These are phyloP conservation scores for Geotrichum bryndzae DNA, from an alignment of 1,139 yeast species.

Conservation along the genomic window DNA sequence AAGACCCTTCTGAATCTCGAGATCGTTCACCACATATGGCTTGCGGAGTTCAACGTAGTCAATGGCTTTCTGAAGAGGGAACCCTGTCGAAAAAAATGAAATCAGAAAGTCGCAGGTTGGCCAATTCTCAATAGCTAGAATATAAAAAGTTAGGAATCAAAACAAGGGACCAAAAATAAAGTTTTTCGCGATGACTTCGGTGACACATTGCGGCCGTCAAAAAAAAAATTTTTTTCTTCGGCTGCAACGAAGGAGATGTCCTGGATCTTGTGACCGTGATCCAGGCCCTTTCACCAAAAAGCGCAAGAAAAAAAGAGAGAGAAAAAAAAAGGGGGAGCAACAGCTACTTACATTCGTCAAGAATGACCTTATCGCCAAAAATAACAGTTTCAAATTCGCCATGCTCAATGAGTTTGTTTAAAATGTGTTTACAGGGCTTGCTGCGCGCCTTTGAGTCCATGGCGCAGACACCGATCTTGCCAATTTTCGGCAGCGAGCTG, in stretches of 20 bases:
- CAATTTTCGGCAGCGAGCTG: slow-evolving; percentile 55
- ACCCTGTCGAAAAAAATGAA: slow-evolving; percentile 90
- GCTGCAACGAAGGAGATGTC: background rate
- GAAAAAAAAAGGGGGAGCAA: background rate
- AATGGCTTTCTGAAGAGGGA: slow-evolving; percentile 94
- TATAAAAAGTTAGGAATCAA: background rate
- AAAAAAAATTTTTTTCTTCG: background rate
- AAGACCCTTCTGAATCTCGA: slow-evolving; percentile 81
- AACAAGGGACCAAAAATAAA: background rate
- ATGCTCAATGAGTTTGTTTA: slow-evolving; percentile 79
- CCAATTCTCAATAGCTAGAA: slow-evolving; percentile 75
- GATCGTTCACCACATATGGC: slow-evolving; percentile 84
- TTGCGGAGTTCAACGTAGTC: slow-evolving; percentile 81
- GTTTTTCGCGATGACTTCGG: slow-evolving; percentile 6
- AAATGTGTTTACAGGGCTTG: slow-evolving; percentile 89
- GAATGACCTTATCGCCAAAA: slow-evolving; percentile 93
- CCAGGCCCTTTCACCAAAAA: slow-evolving; percentile 7
- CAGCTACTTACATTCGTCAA: slow-evolving; percentile 55
- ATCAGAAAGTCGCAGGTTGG: slow-evolving; percentile 96
- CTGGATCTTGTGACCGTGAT: background rate
- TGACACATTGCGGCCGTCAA: background rate
- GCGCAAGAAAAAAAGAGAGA: background rate
- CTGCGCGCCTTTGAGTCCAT: slow-evolving; percentile 96
- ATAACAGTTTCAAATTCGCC: slow-evolving; percentile 96
- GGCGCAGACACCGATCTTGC: slow-evolving; percentile 97